These are phyloP conservation scores for Trifolium fragiferum DNA, from an alignment of 306 rosid genomes.

Conservation along the genomic window DNA sequence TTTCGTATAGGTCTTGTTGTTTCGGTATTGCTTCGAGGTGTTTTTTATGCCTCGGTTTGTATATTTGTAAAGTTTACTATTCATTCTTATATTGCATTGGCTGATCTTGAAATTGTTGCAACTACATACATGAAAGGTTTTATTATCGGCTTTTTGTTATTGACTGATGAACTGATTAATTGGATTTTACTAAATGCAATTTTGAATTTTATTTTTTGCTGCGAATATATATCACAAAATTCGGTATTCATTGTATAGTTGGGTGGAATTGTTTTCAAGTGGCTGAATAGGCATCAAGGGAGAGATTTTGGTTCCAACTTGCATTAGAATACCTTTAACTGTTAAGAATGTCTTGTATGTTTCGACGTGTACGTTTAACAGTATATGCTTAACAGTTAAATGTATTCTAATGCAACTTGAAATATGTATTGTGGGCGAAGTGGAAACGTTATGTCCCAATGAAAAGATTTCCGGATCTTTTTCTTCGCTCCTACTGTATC, in stretches of 20 bases:
- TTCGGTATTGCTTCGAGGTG: constrained; percentile 21
- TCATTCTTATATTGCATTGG: constrained; percentile 14
- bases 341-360: constrained; percentile 2
- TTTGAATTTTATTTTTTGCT: constrained; percentile 26
- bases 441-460: background rate
- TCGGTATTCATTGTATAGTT: background rate
- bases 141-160: background rate
- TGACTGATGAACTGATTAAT: background rate
- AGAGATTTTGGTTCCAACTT: constrained; percentile 29
- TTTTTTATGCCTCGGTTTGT: constrained; percentile 18
- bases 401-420: too few species aligned
- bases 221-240: background rate
- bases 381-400: too few species aligned
- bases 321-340: constrained; percentile 14
- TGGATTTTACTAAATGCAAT: background rate
- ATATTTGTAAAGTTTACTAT: constrained; percentile 20
- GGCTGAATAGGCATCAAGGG: constrained; percentile 24
- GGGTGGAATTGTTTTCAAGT: constrained; percentile 30
- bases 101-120: constrained; percentile 20
- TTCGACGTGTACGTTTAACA: too few species aligned
- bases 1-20: constrained; percentile 5
- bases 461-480: constrained; percentile 34
- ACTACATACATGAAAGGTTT: constrained; percentile 8
- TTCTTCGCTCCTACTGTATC: background rate
- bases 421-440: constrained; percentile 20